These are phyloP conservation scores for Cutaneotrichosporon sp. DNA, from an alignment of 1,284 basidiomycete species.

Conservation along the genomic window DNA sequence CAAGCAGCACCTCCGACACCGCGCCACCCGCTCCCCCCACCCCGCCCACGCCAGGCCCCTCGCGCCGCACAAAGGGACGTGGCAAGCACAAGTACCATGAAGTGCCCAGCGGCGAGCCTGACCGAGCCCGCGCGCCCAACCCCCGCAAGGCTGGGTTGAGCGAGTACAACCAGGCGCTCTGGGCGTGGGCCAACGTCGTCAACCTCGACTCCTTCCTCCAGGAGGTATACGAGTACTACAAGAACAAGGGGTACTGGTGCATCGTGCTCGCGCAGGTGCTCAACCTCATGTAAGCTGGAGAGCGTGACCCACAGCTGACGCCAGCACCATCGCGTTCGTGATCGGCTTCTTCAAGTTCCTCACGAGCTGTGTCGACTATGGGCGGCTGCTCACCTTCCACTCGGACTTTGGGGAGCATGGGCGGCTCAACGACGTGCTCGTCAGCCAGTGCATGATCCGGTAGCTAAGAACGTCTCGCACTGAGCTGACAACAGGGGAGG, in stretches of 20 bases:
- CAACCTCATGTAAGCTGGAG: slow-evolving; percentile 76
- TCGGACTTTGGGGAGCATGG: slow-evolving; percentile 34
- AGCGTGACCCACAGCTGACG: slow-evolving; percentile 56
- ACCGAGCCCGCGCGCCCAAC: neutral
- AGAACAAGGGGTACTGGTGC: slow-evolving; percentile 92
- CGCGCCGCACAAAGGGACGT: slow-evolving; percentile 2
- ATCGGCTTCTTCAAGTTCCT: slow-evolving; percentile 96
- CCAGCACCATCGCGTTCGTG: slow-evolving; percentile 93
- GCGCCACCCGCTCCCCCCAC: slow-evolving; percentile 1
- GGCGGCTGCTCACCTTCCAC: slow-evolving; percentile 59
- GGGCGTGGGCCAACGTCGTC: slow-evolving; percentile 99
- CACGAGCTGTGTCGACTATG: slow-evolving; percentile 91
- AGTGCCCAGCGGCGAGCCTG: slow-evolving; percentile 10
- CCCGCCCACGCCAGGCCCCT: slow-evolving; percentile 1
- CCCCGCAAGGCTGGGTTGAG: slow-evolving; percentile 62
- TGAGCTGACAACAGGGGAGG: slow-evolving; percentile 22
- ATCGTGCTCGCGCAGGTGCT: slow-evolving; percentile 84
- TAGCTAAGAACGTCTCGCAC: slow-evolving; percentile 56
- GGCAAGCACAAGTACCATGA: slow-evolving; percentile 22
- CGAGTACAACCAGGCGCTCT: slow-evolving; percentile 84
- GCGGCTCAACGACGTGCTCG: slow-evolving; percentile 74
- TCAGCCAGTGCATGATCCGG: slow-evolving; percentile 77
- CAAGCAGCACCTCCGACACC: slow-evolving; percentile 11
- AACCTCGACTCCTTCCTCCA: slow-evolving; percentile 94
- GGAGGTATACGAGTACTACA: slow-evolving; percentile 89